Evolutionary conservation across 1,139 yeast species (phyloP).

Genomic region (Suhomyces ambrosiae): DNA sequence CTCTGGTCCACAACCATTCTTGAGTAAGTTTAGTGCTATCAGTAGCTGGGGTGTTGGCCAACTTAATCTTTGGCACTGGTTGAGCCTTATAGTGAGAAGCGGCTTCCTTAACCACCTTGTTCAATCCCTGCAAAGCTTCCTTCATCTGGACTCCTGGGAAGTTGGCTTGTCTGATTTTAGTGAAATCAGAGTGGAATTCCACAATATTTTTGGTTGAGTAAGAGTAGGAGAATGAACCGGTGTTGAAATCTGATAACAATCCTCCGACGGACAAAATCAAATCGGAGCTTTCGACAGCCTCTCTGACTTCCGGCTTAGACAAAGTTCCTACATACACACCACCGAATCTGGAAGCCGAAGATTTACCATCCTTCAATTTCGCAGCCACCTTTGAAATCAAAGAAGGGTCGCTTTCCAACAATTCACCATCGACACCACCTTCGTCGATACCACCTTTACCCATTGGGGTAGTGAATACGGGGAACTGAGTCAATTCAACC

Average conservation of each 20-base stretch:
- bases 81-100: slow-evolving; percentile 42
- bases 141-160: slow-evolving; percentile 83
- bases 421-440: slow-evolving; percentile 37
- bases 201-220: slow-evolving; percentile 78
- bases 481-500: slow-evolving; percentile 73
- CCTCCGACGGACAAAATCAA: slow-evolving; percentile 80
- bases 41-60: slow-evolving; percentile 31
- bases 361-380: slow-evolving; percentile 26
- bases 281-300: slow-evolving; percentile 76
- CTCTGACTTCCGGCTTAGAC: slow-evolving; percentile 73
- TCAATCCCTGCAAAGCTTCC: slow-evolving; percentile 56
- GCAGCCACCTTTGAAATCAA: slow-evolving; percentile 29
- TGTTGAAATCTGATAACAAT: slow-evolving; percentile 82
- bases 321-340: slow-evolving; percentile 87
- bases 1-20: slow-evolving; percentile 39
- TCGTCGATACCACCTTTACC: slow-evolving; percentile 84
- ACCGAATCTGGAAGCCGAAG: slow-evolving; percentile 68
- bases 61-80: slow-evolving; percentile 49
- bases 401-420: slow-evolving; percentile 29
- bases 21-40: slow-evolving; percentile 28
- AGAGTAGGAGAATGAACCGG: slow-evolving; percentile 84
- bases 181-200: slow-evolving; percentile 88
- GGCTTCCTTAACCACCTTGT: slow-evolving; percentile 37
- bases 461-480: slow-evolving; percentile 87
- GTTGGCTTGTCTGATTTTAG: slow-evolving; percentile 72